Conservation (phyloP, 345 rosid species). For the Orychophragmus violaceus region DNA sequence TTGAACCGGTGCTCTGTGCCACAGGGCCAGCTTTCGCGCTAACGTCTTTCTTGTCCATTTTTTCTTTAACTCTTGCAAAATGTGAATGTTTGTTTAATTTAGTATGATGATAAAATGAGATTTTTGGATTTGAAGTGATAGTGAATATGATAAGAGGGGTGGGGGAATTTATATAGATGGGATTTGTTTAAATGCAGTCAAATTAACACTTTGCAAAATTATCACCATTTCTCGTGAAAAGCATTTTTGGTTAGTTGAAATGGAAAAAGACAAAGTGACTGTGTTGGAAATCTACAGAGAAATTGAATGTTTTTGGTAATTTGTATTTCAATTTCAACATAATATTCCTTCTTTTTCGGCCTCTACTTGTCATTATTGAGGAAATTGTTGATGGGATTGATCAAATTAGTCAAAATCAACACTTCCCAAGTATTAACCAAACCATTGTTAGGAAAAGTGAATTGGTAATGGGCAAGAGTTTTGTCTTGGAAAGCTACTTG, state of each 20-base stretch:
- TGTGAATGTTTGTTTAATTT: not conserved
- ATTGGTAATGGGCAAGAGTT: not conserved
- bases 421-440: too few relatives aligned
- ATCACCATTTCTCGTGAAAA: too few relatives aligned
- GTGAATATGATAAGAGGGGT: not conserved
- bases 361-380: too few relatives aligned
- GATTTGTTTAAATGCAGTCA: not conserved
- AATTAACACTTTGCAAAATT: too few relatives aligned
- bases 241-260: too few relatives aligned
- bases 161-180: not conserved
- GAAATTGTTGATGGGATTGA: too few relatives aligned
- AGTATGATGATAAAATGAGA: not conserved
- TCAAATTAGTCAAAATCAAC: too few relatives aligned
- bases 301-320: too few relatives aligned
- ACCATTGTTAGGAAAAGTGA: not conserved
- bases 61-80: not conserved
- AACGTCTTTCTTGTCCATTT: slow-evolving; percentile 5
- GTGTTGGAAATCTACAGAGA: too few relatives aligned
- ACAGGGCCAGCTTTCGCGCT: not conserved
- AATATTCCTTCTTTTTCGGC: too few relatives aligned
- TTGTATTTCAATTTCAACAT: too few relatives aligned
- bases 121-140: not conserved
- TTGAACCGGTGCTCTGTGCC: not conserved
- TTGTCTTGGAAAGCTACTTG: slow-evolving; percentile 10
- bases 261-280: too few relatives aligned